Percentiles rank a stretch among this genome's conserved stretches.
Conservation (phyloP, 176 grass and related monocot genomes). For the Paspalum vaginatum region DNA sequence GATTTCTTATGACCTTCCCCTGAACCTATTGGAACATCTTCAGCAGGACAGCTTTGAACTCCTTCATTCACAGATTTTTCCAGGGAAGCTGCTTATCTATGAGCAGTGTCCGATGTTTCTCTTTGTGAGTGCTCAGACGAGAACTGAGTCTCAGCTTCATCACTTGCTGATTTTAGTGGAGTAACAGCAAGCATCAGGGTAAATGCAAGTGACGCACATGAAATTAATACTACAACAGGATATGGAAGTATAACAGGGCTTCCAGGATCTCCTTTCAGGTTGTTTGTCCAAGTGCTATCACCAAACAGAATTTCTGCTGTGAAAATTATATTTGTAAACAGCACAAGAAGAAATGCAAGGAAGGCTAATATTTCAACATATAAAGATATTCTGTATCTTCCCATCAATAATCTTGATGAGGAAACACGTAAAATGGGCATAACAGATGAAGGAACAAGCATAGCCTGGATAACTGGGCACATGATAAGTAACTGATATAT, state of each 20-base stretch:
- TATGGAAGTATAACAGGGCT: conserved; percentile 49
- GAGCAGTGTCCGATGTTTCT: conserved; percentile 2
- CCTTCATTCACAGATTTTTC: conserved; percentile 42
- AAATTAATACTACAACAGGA: conserved; percentile 53
- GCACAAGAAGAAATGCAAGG: conserved; percentile 63
- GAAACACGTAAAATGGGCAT: conserved; percentile 75
- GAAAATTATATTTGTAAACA: conserved; percentile 85
- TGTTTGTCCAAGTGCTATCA: conserved; percentile 78
- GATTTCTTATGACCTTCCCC: conserved; percentile 18
- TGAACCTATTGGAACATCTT: not conserved
- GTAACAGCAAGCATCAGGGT: conserved; percentile 66
- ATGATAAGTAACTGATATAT: conserved; percentile 71
- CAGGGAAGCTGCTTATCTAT: conserved; percentile 32
- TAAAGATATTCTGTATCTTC: conserved; percentile 56
- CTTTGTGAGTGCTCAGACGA: conserved; percentile 4
- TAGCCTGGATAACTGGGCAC: conserved; percentile 79
- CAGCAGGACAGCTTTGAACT: conserved; percentile 34
- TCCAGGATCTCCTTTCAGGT: conserved; percentile 60
- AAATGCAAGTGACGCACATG: conserved; percentile 64
- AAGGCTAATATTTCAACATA: conserved; percentile 59
- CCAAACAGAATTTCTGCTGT: conserved; percentile 75
- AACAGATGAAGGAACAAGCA: conserved; percentile 77
- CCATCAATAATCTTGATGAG: conserved; percentile 77
- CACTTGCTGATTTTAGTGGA: conserved; percentile 73
- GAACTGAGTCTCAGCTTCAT: conserved; percentile 43